These are phyloP conservation scores for Phycomyces blakesleeanus DNA, from an alignment of 192 early-diverging fungal genomes.

Conservation along the genomic window DNA sequence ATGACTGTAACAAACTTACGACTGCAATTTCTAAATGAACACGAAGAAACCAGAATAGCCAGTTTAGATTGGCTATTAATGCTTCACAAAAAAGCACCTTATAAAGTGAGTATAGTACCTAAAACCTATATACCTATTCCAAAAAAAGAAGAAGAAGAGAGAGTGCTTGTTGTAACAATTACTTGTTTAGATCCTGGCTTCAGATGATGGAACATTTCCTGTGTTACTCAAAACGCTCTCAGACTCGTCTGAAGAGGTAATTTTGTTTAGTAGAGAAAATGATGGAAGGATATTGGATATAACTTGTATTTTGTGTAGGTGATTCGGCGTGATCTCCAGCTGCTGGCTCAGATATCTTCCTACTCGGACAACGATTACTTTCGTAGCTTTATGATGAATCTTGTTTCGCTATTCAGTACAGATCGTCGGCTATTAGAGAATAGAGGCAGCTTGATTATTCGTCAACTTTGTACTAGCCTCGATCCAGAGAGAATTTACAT, in stretches of 20 bases:
- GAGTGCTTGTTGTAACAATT: slow-evolving; percentile 1
- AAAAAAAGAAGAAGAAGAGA: background rate
- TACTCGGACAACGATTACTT: slow-evolving; percentile 87
- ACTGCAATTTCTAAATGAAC: slow-evolving; percentile 76
- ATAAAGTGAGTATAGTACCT: slow-evolving; percentile 50
- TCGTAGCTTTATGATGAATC: slow-evolving; percentile 80
- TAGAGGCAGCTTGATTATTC: slow-evolving; percentile 86
- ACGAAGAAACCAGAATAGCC: slow-evolving; percentile 89
- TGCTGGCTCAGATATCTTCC: slow-evolving; percentile 92
- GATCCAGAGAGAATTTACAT: slow-evolving; percentile 91
- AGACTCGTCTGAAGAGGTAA: slow-evolving; percentile 89
- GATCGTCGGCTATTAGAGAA: slow-evolving; percentile 87
- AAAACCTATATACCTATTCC: no score
- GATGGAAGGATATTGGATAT: background rate
- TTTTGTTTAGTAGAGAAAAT: background rate
- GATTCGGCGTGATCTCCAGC: slow-evolving; percentile 85
- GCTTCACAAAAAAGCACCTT: slow-evolving; percentile 90
- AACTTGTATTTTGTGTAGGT: slow-evolving; percentile 48
- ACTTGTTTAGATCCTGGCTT: slow-evolving; percentile 65
- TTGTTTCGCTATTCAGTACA: slow-evolving; percentile 85
- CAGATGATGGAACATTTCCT: slow-evolving; percentile 85
- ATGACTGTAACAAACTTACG: slow-evolving; percentile 77
- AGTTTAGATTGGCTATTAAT: slow-evolving; percentile 96
- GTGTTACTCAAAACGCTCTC: slow-evolving; percentile 87
- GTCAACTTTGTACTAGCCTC: slow-evolving; percentile 87